Conservation (phyloP, 345 rosid species). For the Euphorbia peplus region DNA sequence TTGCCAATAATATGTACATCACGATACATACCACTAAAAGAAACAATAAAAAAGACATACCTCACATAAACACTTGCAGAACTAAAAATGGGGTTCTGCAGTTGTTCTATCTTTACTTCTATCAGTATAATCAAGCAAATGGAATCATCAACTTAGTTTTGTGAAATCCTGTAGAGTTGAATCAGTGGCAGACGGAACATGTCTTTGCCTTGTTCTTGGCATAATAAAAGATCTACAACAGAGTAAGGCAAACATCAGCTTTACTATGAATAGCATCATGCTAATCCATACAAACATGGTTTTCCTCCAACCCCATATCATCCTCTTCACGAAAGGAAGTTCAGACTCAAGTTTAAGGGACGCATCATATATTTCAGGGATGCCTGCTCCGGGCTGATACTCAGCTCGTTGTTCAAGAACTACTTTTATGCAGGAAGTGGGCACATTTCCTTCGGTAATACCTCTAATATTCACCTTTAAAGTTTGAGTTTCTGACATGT, state of each 20-base stretch:
- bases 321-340: conserved; percentile 53
- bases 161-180: conserved; percentile 15
- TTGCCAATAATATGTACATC: conserved; percentile 2
- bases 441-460: conserved; percentile 48
- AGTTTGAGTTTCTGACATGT: conserved; percentile 68
- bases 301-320: conserved; percentile 75
- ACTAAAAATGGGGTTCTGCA: neutral
- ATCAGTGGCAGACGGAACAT: conserved; percentile 21
- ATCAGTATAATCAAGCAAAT: conserved; percentile 15
- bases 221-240: conserved; percentile 56
- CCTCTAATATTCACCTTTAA: conserved; percentile 58
- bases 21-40: neutral
- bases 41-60: neutral
- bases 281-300: conserved; percentile 63
- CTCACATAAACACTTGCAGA: neutral
- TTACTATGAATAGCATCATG: conserved; percentile 36
- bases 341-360: conserved; percentile 51
- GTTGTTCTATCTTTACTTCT: conserved; percentile 7
- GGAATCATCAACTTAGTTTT: conserved; percentile 15
- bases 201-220: conserved; percentile 45
- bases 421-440: conserved; percentile 63
- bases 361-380: conserved; percentile 79
- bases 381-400: conserved; percentile 55
- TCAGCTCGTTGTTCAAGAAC: conserved; percentile 71
- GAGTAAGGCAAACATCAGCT: conserved; percentile 44